These are phyloP conservation scores for Lindgomyces ingoldianus DNA, from an alignment of 495 filamentous ascomycete genomes.

Conservation along the genomic window DNA sequence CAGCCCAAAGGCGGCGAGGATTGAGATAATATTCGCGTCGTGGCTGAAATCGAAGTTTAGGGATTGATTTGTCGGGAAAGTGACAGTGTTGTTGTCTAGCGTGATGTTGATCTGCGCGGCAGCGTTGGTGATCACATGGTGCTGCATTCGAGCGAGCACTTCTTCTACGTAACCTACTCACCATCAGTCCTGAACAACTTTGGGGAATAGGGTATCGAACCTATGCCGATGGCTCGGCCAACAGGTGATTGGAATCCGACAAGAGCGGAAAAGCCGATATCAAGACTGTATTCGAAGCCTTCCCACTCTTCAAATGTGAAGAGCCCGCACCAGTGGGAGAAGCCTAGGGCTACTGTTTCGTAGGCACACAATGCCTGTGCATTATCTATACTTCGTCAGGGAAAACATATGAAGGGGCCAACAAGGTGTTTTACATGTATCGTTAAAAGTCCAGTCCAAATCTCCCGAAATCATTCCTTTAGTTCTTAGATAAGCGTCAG, in stretches of 20 bases:
- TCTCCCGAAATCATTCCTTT: slow-evolving; percentile 44
- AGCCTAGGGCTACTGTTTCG: slow-evolving; percentile 62
- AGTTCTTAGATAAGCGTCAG: slow-evolving; percentile 53
- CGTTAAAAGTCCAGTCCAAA: slow-evolving; percentile 28
- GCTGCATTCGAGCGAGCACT: slow-evolving; percentile 58
- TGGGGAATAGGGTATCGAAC: slow-evolving; percentile 25
- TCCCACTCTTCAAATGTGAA: slow-evolving; percentile 61
- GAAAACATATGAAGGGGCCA: slow-evolving; percentile 38
- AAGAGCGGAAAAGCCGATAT: slow-evolving; percentile 59
- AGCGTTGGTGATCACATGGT: slow-evolving; percentile 55
- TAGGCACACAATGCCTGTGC: slow-evolving; percentile 60
- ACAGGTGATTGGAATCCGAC: slow-evolving; percentile 61
- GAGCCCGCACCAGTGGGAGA: slow-evolving; percentile 56
- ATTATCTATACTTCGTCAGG: slow-evolving; percentile 54
- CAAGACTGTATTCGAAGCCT: slow-evolving; percentile 58
- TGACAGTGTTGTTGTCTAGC: slow-evolving; percentile 48
- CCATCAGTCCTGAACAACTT: not conserved
- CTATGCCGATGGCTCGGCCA: slow-evolving; percentile 63
- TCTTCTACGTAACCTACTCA: slow-evolving; percentile 56
- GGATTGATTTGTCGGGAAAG: slow-evolving; percentile 55
- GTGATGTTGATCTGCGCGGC: slow-evolving; percentile 62
- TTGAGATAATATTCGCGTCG: slow-evolving; percentile 44
- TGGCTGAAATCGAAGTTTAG: slow-evolving; percentile 49
- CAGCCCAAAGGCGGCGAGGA: slow-evolving; percentile 57
- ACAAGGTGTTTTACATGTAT: slow-evolving; percentile 26